Percentiles rank a stretch among this genome's conserved stretches.
Conservation (phyloP, 2,329 filamentous ascomycete genomes). For the Gnomoniopsis sp. region DNA sequence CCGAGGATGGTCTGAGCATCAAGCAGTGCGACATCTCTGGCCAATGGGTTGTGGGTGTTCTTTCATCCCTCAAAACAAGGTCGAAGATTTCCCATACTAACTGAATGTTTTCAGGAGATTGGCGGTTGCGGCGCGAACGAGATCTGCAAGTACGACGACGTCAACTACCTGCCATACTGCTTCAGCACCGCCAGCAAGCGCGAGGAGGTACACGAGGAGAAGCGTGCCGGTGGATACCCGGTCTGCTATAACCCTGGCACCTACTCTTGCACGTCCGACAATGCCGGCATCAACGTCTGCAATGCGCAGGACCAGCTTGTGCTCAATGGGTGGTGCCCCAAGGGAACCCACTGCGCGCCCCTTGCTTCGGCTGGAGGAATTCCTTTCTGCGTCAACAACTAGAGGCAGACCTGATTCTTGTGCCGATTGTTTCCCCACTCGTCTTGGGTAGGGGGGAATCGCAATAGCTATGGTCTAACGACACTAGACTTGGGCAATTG, state of each 20-base stretch:
- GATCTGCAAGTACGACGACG: slow-evolving; percentile 13
- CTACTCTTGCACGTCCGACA: slow-evolving; percentile 10
- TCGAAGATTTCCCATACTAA: too few species aligned
- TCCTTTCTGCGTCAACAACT: slow-evolving; percentile 17
- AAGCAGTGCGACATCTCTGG: slow-evolving; percentile 14
- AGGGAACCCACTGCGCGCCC: slow-evolving; percentile 12
- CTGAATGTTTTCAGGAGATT: too few species aligned
- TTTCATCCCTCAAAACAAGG: not conserved
- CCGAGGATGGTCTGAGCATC: slow-evolving; percentile 8
- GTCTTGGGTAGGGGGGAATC: too few species aligned
- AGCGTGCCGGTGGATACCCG: not conserved
- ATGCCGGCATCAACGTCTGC: slow-evolving; percentile 16
- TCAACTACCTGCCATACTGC: slow-evolving; percentile 16
- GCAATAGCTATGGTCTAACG: too few species aligned
- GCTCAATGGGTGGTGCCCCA: slow-evolving; percentile 16
- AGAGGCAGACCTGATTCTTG: too few species aligned
- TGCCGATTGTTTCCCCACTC: too few species aligned
- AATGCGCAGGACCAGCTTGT: slow-evolving; percentile 16
- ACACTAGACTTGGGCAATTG: too few species aligned
- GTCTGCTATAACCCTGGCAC: slow-evolving; percentile 13
- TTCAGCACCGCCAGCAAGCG: slow-evolving; percentile 4
- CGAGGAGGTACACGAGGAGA: slow-evolving; percentile 1
- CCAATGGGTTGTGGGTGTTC: slow-evolving; percentile 10
- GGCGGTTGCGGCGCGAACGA: slow-evolving; percentile 12
- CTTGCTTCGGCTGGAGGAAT: slow-evolving; percentile 1